Percentiles rank a stretch among this genome's conserved stretches.
Evolutionary conservation across 2,329 filamentous ascomycete genomes (phyloP).

Genomic region (Penicillium expansum): DNA sequence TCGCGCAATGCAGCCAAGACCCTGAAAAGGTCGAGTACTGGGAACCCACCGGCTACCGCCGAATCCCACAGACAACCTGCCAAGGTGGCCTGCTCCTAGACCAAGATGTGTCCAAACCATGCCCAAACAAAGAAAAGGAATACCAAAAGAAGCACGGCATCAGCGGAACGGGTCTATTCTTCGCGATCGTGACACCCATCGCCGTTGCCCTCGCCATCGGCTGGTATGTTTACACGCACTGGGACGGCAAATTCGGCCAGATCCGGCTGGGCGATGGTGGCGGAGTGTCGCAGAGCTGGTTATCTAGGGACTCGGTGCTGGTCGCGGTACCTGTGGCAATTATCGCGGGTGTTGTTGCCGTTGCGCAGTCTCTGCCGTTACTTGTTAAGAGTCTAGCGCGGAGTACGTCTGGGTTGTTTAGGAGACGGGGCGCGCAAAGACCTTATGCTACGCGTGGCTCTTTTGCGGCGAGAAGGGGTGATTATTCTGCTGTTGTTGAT

Average conservation of each 20-base stretch:
- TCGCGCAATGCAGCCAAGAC: constrained; percentile 58
- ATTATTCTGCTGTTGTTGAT: constrained; percentile 84
- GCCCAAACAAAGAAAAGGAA: constrained; percentile 77
- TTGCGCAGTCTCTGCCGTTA: constrained; percentile 69
- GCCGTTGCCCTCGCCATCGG: constrained; percentile 68
- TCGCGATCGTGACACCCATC: constrained; percentile 77
- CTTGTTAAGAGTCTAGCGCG: constrained; percentile 72
- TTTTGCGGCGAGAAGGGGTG: constrained; percentile 81
- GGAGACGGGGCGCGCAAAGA: constrained; percentile 51
- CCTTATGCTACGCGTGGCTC: constrained; percentile 85
- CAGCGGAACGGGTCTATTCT: constrained; percentile 73
- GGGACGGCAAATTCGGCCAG: constrained; percentile 86
- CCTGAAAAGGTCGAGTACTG: constrained; percentile 74
- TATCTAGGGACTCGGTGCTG: constrained; percentile 72
- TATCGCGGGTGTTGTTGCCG: constrained; percentile 78
- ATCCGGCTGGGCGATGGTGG: constrained; percentile 76
- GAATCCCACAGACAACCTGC: constrained; percentile 87
- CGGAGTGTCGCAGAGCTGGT: constrained; percentile 33
- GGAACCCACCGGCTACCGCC: constrained; percentile 82
- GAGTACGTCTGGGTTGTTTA: constrained; percentile 53
- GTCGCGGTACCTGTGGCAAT: constrained; percentile 76
- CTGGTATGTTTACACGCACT: constrained; percentile 81
- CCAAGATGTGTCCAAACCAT: constrained; percentile 62
- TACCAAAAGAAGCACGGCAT: constrained; percentile 71
- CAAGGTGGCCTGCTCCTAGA: constrained; percentile 72